Evolutionary conservation across 495 filamentous ascomycete genomes (phyloP).

Genomic region (Poronia punctata): DNA sequence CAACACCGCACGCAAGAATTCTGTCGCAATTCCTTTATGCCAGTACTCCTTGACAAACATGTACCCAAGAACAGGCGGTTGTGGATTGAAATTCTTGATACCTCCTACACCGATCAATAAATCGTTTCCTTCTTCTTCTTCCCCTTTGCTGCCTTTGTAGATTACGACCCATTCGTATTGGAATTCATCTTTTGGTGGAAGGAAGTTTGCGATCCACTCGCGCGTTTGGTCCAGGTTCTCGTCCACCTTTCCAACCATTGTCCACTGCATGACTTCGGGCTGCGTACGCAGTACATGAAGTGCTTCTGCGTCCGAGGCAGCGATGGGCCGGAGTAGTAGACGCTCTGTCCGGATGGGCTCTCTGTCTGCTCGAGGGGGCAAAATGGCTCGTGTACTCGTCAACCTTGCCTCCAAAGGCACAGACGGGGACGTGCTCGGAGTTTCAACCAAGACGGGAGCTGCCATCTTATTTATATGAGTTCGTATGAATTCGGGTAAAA

Average conservation of each 20-base stretch:
- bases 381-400: constrained; percentile 2
- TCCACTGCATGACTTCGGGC: constrained; percentile 46
- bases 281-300: constrained; percentile 38
- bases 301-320: constrained; percentile 29
- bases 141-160: constrained; percentile 18
- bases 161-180: constrained; percentile 22
- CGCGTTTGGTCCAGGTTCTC: constrained; percentile 31
- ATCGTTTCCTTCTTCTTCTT: constrained; percentile 10
- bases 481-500: too few species aligned
- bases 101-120: constrained; percentile 22
- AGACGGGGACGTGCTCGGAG: background rate
- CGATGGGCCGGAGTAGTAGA: constrained; percentile 35
- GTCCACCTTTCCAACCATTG: constrained; percentile 30
- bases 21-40: constrained; percentile 31
- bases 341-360: constrained; percentile 36
- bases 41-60: constrained; percentile 31
- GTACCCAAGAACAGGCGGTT: constrained; percentile 33
- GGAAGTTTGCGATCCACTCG: constrained; percentile 23
- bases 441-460: too few species aligned
- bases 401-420: background rate
- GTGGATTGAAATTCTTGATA: background rate
- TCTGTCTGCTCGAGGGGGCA: constrained; percentile 20
- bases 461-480: too few species aligned
- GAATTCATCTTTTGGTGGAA: constrained; percentile 27
- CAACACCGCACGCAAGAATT: constrained; percentile 28